Evolutionary conservation across 2,329 filamentous ascomycete species (phyloP).

Genomic region (Fusarium longipes): DNA sequence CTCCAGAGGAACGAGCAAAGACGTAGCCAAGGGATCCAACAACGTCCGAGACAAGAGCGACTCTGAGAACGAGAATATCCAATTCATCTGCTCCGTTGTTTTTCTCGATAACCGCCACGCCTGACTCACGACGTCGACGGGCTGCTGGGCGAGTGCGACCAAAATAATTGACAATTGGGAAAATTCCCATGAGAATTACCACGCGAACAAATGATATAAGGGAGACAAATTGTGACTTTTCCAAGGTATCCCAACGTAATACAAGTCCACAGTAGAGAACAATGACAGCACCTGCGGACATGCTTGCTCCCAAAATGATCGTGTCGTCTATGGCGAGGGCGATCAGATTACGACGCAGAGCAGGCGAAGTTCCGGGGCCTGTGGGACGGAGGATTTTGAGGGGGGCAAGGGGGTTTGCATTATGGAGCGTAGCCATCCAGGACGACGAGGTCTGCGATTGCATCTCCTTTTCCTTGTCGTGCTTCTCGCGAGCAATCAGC

Average conservation of each 20-base stretch:
- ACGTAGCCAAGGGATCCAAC: conserved; percentile 81
- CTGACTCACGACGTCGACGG: conserved; percentile 53
- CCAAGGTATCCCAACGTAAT: conserved; percentile 85
- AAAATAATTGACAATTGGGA: conserved; percentile 81
- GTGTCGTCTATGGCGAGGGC: conserved; percentile 84
- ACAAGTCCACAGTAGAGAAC: conserved; percentile 84
- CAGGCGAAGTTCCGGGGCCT: conserved; percentile 67
- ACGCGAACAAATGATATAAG: conserved; percentile 83
- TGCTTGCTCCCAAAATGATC: conserved; percentile 81
- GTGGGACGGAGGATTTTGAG: conserved; percentile 82
- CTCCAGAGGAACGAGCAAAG: conserved; percentile 66
- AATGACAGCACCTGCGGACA: conserved; percentile 84
- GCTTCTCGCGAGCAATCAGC: conserved; percentile 74
- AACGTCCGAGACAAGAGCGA: conserved; percentile 80
- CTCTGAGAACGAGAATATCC: conserved; percentile 80
- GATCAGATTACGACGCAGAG: conserved; percentile 82
- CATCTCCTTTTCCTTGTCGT: conserved; percentile 61
- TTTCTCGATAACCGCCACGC: conserved; percentile 55
- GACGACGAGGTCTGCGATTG: conserved; percentile 39
- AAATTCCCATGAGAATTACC: conserved; percentile 75
- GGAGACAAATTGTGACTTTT: conserved; percentile 84
- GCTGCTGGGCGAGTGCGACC: conserved; percentile 69
- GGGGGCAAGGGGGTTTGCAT: conserved; percentile 77
- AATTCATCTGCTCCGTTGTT: conserved; percentile 79
- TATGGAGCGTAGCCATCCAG: conserved; percentile 53